These are phyloP conservation scores for Stephania cephalantha DNA, from an alignment of 164 flowering plant genomes.

Conservation along the genomic window DNA sequence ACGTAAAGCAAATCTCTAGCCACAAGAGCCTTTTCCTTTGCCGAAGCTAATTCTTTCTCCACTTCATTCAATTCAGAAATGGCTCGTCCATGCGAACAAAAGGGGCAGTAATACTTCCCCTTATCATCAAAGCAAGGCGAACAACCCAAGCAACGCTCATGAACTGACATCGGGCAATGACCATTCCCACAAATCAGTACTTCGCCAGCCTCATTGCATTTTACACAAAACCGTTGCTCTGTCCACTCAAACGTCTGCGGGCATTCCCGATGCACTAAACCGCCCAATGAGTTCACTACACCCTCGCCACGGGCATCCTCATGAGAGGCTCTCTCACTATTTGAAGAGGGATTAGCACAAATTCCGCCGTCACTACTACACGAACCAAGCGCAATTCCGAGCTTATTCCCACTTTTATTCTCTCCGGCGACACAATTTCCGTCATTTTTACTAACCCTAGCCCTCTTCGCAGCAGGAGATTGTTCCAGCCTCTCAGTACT, in stretches of 20 bases:
- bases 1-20: neutral
- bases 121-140: slow-evolving; percentile 30
- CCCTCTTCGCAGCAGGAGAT: neutral
- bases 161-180: slow-evolving; percentile 39
- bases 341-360: neutral
- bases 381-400: neutral
- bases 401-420: neutral
- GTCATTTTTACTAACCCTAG: neutral
- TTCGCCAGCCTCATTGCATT: slow-evolving; percentile 30
- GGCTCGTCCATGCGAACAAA: slow-evolving; percentile 31
- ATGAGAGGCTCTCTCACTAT: neutral
- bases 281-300: neutral
- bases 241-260: slow-evolving; percentile 12
- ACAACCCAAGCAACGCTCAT: slow-evolving; percentile 32
- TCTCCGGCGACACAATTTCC: neutral
- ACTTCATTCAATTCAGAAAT: slow-evolving; percentile 13
- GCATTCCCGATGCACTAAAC: neutral
- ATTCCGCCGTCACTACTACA: neutral
- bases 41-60: slow-evolving; percentile 24
- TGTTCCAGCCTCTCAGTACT: neutral
- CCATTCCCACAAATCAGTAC: slow-evolving; percentile 32
- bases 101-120: slow-evolving; percentile 49
- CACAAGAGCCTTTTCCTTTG: slow-evolving; percentile 12
- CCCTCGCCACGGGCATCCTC: neutral
- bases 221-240: slow-evolving; percentile 28